These are phyloP conservation scores for Amesomyces nigricolor DNA, from an alignment of 2,329 filamentous ascomycete genomes.

Conservation along the genomic window DNA sequence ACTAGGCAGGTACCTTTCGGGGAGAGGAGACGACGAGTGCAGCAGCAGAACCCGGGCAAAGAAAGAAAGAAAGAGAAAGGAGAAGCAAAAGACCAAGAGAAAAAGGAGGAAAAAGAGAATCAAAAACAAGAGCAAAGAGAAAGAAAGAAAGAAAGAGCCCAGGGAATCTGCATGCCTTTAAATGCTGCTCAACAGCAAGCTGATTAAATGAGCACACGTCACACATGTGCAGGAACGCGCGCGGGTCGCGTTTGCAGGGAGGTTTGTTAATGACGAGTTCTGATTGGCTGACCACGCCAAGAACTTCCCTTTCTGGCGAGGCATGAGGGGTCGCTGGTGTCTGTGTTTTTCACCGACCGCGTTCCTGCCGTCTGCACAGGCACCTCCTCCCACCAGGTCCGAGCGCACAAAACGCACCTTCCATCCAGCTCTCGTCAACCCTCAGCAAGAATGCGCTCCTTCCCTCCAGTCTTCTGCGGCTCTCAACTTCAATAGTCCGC, in stretches of 20 bases:
- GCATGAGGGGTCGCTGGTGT: background rate
- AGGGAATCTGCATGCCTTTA: constrained; percentile 6
- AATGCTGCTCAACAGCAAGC: constrained; percentile 4
- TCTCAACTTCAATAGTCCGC: too few species aligned
- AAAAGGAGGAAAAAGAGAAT: constrained; percentile 26
- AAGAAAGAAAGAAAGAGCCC: constrained; percentile 28
- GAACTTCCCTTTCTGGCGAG: background rate
- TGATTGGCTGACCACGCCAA: background rate
- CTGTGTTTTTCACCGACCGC: background rate
- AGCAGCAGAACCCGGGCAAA: background rate
- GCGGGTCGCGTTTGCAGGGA: constrained; percentile 8
- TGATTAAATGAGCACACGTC: constrained; percentile 5
- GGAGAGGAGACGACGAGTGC: background rate
- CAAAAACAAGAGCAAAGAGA: constrained; percentile 28
- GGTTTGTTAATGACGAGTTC: too few species aligned
- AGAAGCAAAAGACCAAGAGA: constrained; percentile 26
- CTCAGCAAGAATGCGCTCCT: too few species aligned
- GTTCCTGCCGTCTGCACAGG: background rate
- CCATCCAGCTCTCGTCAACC: too few species aligned
- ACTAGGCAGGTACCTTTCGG: background rate
- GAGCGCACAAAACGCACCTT: too few species aligned
- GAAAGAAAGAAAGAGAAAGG: constrained; percentile 28
- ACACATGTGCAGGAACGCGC: constrained; percentile 7
- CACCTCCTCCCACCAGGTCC: background rate
- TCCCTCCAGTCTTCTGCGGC: too few species aligned